A percentile compares a stretch with the other conserved stretches of the same genome.
These are phyloP conservation scores for Tricholoma furcatifolium DNA, from an alignment of 768 basidiomycete genomes.

Conservation along the genomic window DNA sequence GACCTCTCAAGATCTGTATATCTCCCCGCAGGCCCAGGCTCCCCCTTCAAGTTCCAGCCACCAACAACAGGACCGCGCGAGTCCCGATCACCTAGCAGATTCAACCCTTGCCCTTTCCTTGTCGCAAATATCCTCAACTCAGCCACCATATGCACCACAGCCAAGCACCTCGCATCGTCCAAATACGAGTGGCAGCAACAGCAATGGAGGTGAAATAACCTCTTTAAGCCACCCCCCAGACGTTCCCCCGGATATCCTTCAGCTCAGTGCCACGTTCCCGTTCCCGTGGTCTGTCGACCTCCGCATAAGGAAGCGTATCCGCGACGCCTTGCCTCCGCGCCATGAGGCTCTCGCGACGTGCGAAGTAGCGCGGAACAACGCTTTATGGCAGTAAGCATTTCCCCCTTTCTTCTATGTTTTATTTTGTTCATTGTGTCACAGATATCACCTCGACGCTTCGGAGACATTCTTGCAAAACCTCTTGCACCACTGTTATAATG, in stretches of 20 bases:
- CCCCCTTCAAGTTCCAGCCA: not conserved
- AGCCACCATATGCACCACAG: constrained; percentile 12
- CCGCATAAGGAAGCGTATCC: constrained; percentile 60
- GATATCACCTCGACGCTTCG: constrained; percentile 69
- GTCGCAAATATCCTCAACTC: constrained; percentile 8
- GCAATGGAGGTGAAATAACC: constrained; percentile 3
- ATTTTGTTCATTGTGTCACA: constrained; percentile 21
- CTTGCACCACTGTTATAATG: constrained; percentile 65
- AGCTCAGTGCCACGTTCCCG: constrained; percentile 67
- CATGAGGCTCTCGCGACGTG: constrained; percentile 60
- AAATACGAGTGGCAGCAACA: not conserved
- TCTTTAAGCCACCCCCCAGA: constrained; percentile 27
- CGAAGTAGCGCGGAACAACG: constrained; percentile 62
- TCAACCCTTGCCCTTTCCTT: constrained; percentile 9
- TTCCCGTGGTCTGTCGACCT: constrained; percentile 68
- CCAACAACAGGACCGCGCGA: constrained; percentile 4
- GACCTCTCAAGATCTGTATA: constrained; percentile 66
- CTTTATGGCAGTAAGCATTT: constrained; percentile 65
- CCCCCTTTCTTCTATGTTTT: constrained; percentile 9
- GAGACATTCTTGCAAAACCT: constrained; percentile 71
- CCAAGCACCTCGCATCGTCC: not conserved
- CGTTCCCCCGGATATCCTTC: constrained; percentile 47
- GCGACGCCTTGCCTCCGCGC: constrained; percentile 59
- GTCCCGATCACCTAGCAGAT: constrained; percentile 10
- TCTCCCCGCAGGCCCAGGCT: constrained; percentile 23